Evolutionary conservation across 2,329 filamentous ascomycete genomes (phyloP), one percentile per base, ranked within the genome.

Genomic region (Venturia aucupariae): DNA sequence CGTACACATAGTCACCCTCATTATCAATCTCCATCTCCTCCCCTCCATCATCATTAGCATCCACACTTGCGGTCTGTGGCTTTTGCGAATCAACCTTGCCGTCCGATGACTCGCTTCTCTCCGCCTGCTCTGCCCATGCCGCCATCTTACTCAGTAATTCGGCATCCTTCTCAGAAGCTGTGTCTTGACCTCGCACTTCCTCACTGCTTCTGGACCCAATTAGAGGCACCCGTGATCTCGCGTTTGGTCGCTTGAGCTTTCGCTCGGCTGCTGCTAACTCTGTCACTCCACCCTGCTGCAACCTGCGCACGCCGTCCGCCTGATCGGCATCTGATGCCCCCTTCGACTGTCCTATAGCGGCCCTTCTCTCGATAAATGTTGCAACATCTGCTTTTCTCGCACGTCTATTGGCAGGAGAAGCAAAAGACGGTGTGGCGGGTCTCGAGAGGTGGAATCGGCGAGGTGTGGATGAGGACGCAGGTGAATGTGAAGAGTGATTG

Each of bases 1-100:
- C 84, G 71, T 85, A 86, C 65, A 86, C 82, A 70, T 84, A 86
- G 55, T 83, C 82, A 27, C 71, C 75, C n/a, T 80, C 79, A 22
- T 63, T 57, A 24, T 77, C 76, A 24, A 78, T 77, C 11, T 78
- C 76, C 60, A 70, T 71, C 27, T 78, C 75, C 11, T 78, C 75
- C 66, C 75, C 75, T 24, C 62, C 70, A 70, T 57, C 74, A 68
- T 10, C 63, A 62, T 13, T 71, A 63, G 27, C 67, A 22, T 51
- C 46, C 22, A 13, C 24, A 17, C 46, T 27, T 10, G 70, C 19
- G 30, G 46, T 39, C 41, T 62, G 68, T 19, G 74, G 72, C 48
- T 42, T 44, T 22, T 59, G 32, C 60, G 65, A 65, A 67, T 71
- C 60, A 70, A 69, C 64, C 69, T 68, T 13, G 68, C 8, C 32